Evolutionary conservation across 306 rosid species (phyloP).

Genomic region (Acacia acuminata): DNA sequence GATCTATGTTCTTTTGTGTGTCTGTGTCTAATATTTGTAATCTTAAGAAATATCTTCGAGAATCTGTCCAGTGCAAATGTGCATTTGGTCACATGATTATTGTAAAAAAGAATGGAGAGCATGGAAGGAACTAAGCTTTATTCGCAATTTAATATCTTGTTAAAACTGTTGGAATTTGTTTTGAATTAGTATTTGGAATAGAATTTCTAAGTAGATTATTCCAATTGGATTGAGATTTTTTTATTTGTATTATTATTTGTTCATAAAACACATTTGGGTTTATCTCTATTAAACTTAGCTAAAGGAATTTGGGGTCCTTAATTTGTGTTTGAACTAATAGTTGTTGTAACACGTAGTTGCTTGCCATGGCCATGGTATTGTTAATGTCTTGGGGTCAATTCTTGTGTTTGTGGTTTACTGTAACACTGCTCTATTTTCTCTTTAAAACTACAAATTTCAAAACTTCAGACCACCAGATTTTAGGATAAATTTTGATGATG

Average conservation of each 20-base stretch:
- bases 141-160: slow-evolving; percentile 6
- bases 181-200: not conserved
- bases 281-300: not conserved
- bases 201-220: not conserved
- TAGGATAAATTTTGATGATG: slow-evolving; percentile 7
- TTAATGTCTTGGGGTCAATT: not conserved
- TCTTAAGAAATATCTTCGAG: not conserved
- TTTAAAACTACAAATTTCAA: not conserved
- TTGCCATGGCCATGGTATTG: slow-evolving; percentile 17
- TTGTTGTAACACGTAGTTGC: slow-evolving; percentile 2
- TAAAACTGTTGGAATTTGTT: slow-evolving; percentile 11
- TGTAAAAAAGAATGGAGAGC: not conserved
- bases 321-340: not conserved
- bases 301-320: slow-evolving; percentile 3
- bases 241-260: slow-evolving; percentile 1
- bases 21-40: not conserved
- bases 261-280: not conserved
- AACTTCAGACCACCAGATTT: not conserved
- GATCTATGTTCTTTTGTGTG: not conserved
- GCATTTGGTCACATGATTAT: not conserved
- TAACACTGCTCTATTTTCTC: not conserved
- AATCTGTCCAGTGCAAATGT: not conserved
- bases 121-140: not conserved
- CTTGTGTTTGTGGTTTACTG: not conserved
- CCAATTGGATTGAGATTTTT: not conserved